Evolutionary conservation across 2,329 filamentous ascomycete species (phyloP), one percentile per base, ranked within the genome.

Genomic region (Pyrenochaeta sp.): DNA sequence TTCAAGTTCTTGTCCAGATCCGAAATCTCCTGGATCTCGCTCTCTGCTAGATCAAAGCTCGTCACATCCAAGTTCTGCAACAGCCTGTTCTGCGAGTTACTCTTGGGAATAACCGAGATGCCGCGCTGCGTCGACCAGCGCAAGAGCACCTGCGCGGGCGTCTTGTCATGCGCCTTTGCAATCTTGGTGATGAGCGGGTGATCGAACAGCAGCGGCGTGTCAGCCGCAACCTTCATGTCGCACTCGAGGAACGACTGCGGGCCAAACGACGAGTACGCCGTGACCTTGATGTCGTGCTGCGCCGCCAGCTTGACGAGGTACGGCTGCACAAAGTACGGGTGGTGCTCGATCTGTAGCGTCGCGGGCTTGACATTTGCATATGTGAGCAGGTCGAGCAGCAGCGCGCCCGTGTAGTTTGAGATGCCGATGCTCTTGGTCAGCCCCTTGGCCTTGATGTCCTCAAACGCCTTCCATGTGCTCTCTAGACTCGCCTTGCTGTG

Each of bases 51-150:
- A 22, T 69, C 60, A 36, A 67, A 71, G 48, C 51, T 51, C 7
- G 54, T 60, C 14, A 65, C 60, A 37, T 68, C 62, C 42, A 71
- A 42, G 48, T 71, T 71, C 53, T 68, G 52, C 28, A 52, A 43
- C 38, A 71, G 45, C n/a, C 66, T 55, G 35, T 60, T 46, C 36
- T 54, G 54, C 17, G 61, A 58, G 47, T 61, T 67, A 37, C 63
- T 67, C 60, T 72, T 72, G 27, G 68, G 68, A 38, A 72, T 72
- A 21, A 71, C 68, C n/a, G 61, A 59, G 5, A 69, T 43, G 13
- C 68, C 67, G 14, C 66, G 60, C 81, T 96, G 91, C n/a, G 90
- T 96, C 27, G 89, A 84, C 91, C 91, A 96, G 65, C 90, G 81
- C 58, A 96, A 81, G 53, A 96, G 79, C 15, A 96, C 80, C 80